Evolutionary conservation across 2,329 filamentous ascomycete genomes (phyloP), one percentile per base, ranked within the genome.

Genomic region (Colletotrichum tabaci): DNA sequence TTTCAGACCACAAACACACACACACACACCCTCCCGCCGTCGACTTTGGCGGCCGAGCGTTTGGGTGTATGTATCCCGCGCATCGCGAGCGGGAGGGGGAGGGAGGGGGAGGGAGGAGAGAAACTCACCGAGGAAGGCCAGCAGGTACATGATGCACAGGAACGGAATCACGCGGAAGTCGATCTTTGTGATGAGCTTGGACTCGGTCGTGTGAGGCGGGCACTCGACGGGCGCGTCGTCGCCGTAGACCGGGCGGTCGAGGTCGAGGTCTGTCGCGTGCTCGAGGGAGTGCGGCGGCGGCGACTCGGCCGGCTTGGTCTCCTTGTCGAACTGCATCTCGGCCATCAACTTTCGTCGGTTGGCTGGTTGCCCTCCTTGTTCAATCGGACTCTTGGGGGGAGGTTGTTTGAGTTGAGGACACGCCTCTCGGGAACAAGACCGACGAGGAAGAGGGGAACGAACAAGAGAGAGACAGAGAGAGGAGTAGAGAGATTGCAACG

Each of bases 141-240:
- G 83, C 50, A 93, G 82, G 78, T 94, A 94, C 79, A 95, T 85
- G 72, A 95, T 84, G 78, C 89, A 92, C 65, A 96, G 84, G 74
- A 92, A 92, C 0, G 93, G 93, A 63, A 96, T 84, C 62, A 96
- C 86, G 75, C 88, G 90, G 74, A 90, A 79, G 79, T 95, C 68
- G 77, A 95, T 91, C 81, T 91, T 92, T 73, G 86, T 81, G 83
- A 94, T 87, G 71, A 96, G 85, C 76, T 85, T 88, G 74, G 86
- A 84, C 82, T 94, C 92, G 2, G 88, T 90, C 4, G 88, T 90
- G 79, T 88, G 85, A 63, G 86, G 75, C 44, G 88, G 88, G 72
- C 86, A 88, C 58, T 77, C 73, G 52, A 75, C 53, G 35, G 71
- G 38, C 9, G 47, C 72, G 21, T 67, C 61, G 13, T 71, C 67